Percentiles rank a stretch among this genome's conserved stretches.
phyloP scores from a whole-genome alignment of 1,139 yeast species.

The Debaryomyces sp. region DNA sequence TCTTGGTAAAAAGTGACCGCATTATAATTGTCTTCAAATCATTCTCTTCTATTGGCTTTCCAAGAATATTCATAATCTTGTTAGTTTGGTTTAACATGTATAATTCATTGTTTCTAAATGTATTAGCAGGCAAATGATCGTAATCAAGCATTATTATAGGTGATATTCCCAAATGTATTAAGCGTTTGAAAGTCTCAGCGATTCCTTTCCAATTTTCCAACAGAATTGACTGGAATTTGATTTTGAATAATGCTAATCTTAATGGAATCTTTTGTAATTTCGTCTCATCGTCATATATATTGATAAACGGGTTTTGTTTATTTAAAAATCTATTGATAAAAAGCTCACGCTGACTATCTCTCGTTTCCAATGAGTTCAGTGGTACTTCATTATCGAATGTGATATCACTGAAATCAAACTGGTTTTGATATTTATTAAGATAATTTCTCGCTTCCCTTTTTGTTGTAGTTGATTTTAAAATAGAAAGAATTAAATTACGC shows the following conservation, averaged over 20 bases:
- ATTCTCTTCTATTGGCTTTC: constrained; percentile 26
- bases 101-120: constrained; percentile 36
- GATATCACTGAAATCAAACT: constrained; percentile 30
- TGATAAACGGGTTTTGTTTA: constrained; percentile 34
- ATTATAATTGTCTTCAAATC: constrained; percentile 30
- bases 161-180: constrained; percentile 52
- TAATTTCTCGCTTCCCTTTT: constrained; percentile 74
- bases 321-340: constrained; percentile 45
- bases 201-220: constrained; percentile 42
- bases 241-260: constrained; percentile 54
- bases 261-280: constrained; percentile 42
- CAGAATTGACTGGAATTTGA: constrained; percentile 41
- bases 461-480: constrained; percentile 73
- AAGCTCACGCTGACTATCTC: constrained; percentile 38
- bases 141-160: constrained; percentile 39
- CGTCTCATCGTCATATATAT: constrained; percentile 36
- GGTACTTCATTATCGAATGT: constrained; percentile 15
- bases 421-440: constrained; percentile 58
- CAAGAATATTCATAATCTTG: constrained; percentile 29
- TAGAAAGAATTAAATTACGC: constrained; percentile 63
- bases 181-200: constrained; percentile 51
- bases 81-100: constrained; percentile 39
- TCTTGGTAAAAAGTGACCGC: constrained; percentile 28
- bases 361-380: constrained; percentile 16
- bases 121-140: constrained; percentile 29